Evolutionary conservation across 352 stramenopile species (phyloP).

Genomic region (Phytophthora podocarpi): DNA sequence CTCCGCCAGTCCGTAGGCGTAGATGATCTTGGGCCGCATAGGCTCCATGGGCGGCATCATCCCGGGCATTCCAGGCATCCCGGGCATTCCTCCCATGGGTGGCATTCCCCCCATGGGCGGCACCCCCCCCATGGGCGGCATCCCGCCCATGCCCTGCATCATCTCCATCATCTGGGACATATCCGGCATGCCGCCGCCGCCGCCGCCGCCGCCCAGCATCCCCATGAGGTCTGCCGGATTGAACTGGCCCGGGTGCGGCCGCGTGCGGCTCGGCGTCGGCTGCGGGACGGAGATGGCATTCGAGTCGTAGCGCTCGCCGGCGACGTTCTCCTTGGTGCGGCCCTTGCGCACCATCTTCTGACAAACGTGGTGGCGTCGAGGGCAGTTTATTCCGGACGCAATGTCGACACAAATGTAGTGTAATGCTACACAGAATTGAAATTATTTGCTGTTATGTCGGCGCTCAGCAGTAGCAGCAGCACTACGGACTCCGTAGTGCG

Average conservation of each 20-base stretch:
- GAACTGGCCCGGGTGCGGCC: conserved; percentile 39
- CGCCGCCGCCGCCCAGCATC: conserved; percentile 43
- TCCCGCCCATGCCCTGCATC: conserved; percentile 55
- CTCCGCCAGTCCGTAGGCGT: conserved; percentile 66
- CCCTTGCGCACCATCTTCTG: conserved; percentile 78
- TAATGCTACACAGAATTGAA: too few relatives aligned
- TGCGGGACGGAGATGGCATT: conserved; percentile 61
- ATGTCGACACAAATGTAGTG: too few relatives aligned
- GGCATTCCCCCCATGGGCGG: conserved; percentile 42
- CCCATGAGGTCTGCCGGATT: conserved; percentile 69
- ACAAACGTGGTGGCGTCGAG: too few relatives aligned
- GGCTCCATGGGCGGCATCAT: conserved; percentile 59
- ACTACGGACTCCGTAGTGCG: too few relatives aligned
- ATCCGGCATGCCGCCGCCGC: conserved; percentile 53
- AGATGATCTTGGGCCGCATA: conserved; percentile 68
- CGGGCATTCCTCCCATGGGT: conserved; percentile 56
- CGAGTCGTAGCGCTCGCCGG: conserved; percentile 85
- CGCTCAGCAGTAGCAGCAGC: too few relatives aligned
- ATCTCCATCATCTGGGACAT: conserved; percentile 71
- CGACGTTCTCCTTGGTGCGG: conserved; percentile 73
- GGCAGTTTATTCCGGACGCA: too few relatives aligned
- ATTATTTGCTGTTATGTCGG: too few relatives aligned
- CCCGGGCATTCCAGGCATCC: conserved; percentile 47
- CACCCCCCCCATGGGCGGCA: conserved; percentile 51
- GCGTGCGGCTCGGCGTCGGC: conserved; percentile 29